These are phyloP conservation scores for Hypoxylon crocopeplum DNA, from an alignment of 495 filamentous ascomycete genomes.

Conservation along the genomic window DNA sequence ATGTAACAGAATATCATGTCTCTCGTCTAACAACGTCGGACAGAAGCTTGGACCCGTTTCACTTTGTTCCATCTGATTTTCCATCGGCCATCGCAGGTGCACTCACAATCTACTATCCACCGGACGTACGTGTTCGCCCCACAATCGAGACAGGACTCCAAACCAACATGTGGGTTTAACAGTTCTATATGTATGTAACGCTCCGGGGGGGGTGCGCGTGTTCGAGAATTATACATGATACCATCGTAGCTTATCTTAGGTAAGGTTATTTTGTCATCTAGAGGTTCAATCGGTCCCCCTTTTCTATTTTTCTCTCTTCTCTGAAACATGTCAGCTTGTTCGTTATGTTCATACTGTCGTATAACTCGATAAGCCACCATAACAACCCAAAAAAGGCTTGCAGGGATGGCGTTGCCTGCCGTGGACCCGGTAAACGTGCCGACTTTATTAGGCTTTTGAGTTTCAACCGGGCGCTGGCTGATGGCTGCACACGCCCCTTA, in stretches of 20 bases:
- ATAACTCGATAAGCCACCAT: no score
- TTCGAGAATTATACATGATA: constrained; percentile 22
- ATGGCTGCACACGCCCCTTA: constrained; percentile 14
- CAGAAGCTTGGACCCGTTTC: constrained; percentile 10
- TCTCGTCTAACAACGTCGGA: background rate
- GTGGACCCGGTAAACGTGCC: no score
- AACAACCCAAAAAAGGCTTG: no score
- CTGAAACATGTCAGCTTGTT: no score
- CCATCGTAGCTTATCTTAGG: constrained; percentile 25
- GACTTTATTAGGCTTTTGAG: background rate
- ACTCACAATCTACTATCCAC: background rate
- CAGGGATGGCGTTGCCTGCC: no score
- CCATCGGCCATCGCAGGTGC: background rate
- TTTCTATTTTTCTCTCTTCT: background rate
- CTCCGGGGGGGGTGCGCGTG: background rate
- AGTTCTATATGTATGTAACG: background rate
- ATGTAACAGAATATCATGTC: no score
- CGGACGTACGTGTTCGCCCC: constrained; percentile 6
- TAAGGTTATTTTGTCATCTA: constrained; percentile 12
- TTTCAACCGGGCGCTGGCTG: constrained; percentile 1
- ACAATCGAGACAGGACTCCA: constrained; percentile 36
- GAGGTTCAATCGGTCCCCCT: no score
- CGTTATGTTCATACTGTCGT: no score
- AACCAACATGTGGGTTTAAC: constrained; percentile 21
- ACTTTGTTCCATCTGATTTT: constrained; percentile 22